phyloP scores from a whole-genome alignment of 805 yeast genomes.

The Cephaloascus fragrans region DNA sequence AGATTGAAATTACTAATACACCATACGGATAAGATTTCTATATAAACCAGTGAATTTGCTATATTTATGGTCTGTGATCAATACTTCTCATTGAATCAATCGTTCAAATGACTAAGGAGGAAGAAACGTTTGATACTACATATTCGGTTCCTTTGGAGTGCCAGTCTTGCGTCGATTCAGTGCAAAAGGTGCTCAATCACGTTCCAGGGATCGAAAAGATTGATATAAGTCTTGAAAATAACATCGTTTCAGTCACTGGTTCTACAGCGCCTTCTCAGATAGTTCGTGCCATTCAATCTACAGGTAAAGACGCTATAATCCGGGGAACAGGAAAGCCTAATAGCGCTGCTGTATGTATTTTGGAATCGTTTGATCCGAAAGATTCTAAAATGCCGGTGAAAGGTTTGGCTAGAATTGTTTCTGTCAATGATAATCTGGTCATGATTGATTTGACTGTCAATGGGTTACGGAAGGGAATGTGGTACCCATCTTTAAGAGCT shows the following conservation, averaged over 20 bases:
- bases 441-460: slow-evolving; percentile 72
- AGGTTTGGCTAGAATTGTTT: slow-evolving; percentile 81
- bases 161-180: slow-evolving; percentile 55
- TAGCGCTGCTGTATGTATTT: slow-evolving; percentile 83
- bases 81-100: too few relatives aligned
- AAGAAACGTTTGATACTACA: slow-evolving; percentile 44
- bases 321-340: slow-evolving; percentile 86
- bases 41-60: too few relatives aligned
- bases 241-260: slow-evolving; percentile 63
- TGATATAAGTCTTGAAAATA: slow-evolving; percentile 46
- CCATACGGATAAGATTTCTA: too few relatives aligned
- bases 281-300: slow-evolving; percentile 54
- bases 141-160: slow-evolving; percentile 86
- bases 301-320: slow-evolving; percentile 85
- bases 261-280: slow-evolving; percentile 67
- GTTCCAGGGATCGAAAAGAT: slow-evolving; percentile 41
- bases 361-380: slow-evolving; percentile 56
- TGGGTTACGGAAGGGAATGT: slow-evolving; percentile 57
- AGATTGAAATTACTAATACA: too few relatives aligned
- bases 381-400: slow-evolving; percentile 52
- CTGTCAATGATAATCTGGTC: slow-evolving; percentile 41
- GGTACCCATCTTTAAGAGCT: slow-evolving; percentile 58
- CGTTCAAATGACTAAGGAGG: neutral
- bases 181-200: slow-evolving; percentile 39
- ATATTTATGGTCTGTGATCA: too few relatives aligned